A percentile compares a stretch with the other conserved stretches of the same genome.
phyloP scores from a whole-genome alignment of 2,329 filamentous ascomycete genomes.

The Cladosporium colombiae region DNA sequence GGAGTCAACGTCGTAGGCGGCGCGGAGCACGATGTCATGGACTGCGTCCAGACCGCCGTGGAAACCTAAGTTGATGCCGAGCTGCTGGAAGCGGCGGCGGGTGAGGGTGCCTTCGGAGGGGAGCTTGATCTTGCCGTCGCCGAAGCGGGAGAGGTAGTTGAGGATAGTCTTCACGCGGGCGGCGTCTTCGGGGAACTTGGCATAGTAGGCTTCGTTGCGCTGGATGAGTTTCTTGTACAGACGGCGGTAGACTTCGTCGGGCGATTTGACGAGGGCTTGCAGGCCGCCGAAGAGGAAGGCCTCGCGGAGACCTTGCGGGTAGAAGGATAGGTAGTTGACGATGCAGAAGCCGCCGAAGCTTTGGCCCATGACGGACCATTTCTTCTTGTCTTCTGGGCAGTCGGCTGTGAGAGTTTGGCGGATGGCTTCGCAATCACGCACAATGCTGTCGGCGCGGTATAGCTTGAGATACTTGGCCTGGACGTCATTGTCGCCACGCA shows the following conservation, averaged over 20 bases:
- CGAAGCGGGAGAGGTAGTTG: conserved; percentile 59
- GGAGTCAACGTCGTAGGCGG: conserved; percentile 70
- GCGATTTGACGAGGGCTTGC: conserved; percentile 69
- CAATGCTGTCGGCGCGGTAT: conserved; percentile 88
- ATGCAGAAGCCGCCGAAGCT: conserved; percentile 89
- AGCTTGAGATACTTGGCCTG: conserved; percentile 80
- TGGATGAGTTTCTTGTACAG: conserved; percentile 69
- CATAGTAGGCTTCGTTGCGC: conserved; percentile 78
- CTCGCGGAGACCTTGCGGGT: conserved; percentile 75
- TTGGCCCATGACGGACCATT: conserved; percentile 87
- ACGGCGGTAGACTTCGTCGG: conserved; percentile 73
- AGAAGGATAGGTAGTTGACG: conserved; percentile 80
- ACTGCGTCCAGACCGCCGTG: conserved; percentile 75
- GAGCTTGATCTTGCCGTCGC: conserved; percentile 61
- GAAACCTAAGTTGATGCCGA: conserved; percentile 76
- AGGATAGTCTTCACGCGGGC: conserved; percentile 67
- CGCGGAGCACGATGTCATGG: conserved; percentile 71
- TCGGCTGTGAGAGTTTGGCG: conserved; percentile 71
- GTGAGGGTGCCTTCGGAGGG: conserved; percentile 74
- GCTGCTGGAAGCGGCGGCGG: conserved; percentile 70
- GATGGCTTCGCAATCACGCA: conserved; percentile 85
- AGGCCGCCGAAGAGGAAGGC: conserved; percentile 82
- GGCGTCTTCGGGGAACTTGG: conserved; percentile 81
- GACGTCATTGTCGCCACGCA: conserved; percentile 61
- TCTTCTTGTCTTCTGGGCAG: conserved; percentile 67